Percentiles rank a stretch among this genome's conserved stretches.
These are phyloP conservation scores for Coffea humblotiana DNA, from an alignment of 305 asterid species.

Conservation along the genomic window DNA sequence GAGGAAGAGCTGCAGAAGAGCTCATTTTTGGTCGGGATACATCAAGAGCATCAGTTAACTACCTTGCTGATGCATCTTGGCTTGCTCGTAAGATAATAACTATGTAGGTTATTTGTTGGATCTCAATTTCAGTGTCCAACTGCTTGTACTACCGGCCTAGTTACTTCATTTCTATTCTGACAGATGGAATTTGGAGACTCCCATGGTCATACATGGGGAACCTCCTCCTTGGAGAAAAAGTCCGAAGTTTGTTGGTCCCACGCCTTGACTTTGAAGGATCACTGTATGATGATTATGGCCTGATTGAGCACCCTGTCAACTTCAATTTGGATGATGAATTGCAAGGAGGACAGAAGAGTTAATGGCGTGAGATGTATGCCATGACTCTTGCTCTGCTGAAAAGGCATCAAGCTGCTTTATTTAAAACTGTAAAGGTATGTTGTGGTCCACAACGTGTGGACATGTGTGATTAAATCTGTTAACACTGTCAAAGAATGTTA, in stretches of 20 bases:
- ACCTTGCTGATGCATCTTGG: slow-evolving; percentile 99
- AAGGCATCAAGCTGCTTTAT: slow-evolving; percentile 78
- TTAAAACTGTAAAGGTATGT: slow-evolving; percentile 81
- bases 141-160: slow-evolving; percentile 1
- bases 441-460: too few species aligned
- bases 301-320: slow-evolving; percentile 78
- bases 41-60: slow-evolving; percentile 81
- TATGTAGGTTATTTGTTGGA: slow-evolving; percentile 47
- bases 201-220: slow-evolving; percentile 90
- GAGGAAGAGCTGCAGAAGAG: slow-evolving; percentile 98
- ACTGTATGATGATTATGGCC: slow-evolving; percentile 70
- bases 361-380: slow-evolving; percentile 62
- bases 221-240: slow-evolving; percentile 89
- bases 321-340: slow-evolving; percentile 79
- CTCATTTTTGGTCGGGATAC: slow-evolving; percentile 88
- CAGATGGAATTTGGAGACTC: slow-evolving; percentile 92
- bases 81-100: slow-evolving; percentile 96
- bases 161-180: slow-evolving; percentile 13
- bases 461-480: too few species aligned
- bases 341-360: slow-evolving; percentile 78
- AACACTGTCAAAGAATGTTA: not conserved
- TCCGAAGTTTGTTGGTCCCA: slow-evolving; percentile 81
- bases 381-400: slow-evolving; percentile 71
- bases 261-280: slow-evolving; percentile 93
- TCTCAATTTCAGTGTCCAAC: slow-evolving; percentile 6